These are phyloP conservation scores for Nelumbo lutea DNA, from an alignment of 164 flowering plant species.

Conservation along the genomic window DNA sequence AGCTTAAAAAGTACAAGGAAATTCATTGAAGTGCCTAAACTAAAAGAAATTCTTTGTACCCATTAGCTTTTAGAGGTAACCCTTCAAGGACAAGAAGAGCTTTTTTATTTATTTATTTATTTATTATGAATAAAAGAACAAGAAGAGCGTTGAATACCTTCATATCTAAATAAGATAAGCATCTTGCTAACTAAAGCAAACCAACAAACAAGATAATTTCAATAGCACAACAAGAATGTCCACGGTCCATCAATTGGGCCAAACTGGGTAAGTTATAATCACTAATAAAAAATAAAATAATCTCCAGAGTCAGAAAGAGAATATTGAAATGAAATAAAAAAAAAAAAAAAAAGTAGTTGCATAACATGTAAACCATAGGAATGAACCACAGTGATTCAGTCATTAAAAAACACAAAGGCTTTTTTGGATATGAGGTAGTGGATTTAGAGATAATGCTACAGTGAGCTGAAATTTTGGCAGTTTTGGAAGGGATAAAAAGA, in stretches of 20 bases:
- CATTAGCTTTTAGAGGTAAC: too few species aligned
- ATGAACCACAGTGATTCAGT: neutral
- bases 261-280: neutral
- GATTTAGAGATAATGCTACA: neutral
- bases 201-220: neutral
- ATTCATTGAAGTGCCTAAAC: constrained; percentile 1
- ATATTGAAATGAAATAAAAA: neutral
- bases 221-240: neutral
- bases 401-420: neutral
- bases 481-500: too few species aligned
- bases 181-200: neutral
- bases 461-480: too few species aligned
- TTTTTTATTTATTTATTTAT: neutral
- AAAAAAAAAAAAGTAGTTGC: neutral
- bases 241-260: neutral
- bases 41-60: neutral
- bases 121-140: neutral
- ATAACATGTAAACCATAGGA: neutral
- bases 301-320: too few species aligned
- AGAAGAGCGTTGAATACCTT: neutral
- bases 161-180: neutral
- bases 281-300: too few species aligned
- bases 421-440: neutral
- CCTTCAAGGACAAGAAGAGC: neutral
- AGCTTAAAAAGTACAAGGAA: constrained; percentile 29